Evolutionary conservation across 2,329 filamentous ascomycete species (phyloP).

Genomic region (Plenodomus lindquistii): DNA sequence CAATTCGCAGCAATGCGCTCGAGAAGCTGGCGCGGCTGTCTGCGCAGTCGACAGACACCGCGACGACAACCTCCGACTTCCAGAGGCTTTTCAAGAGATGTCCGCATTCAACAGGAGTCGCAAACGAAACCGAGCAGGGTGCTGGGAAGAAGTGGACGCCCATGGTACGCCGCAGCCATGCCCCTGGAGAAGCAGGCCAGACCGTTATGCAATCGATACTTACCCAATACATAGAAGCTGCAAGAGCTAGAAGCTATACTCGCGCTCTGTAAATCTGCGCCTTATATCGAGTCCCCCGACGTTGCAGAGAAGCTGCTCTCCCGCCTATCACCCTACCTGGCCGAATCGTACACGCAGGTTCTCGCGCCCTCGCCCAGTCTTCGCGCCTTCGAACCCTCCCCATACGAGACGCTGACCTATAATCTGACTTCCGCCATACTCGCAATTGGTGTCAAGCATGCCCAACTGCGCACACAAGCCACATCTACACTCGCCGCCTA

Average conservation of each 20-base stretch:
- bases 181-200: not conserved
- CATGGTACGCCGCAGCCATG: conserved; percentile 35
- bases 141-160: conserved; percentile 31
- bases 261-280: conserved; percentile 87
- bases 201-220: not conserved
- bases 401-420: conserved; percentile 81
- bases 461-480: conserved; percentile 67
- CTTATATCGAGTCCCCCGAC: conserved; percentile 69
- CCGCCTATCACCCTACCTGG: conserved; percentile 81
- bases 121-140: conserved; percentile 5
- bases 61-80: conserved; percentile 43
- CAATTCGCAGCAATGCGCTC: conserved; percentile 53
- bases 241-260: conserved; percentile 91
- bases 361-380: conserved; percentile 83
- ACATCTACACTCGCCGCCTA: conserved; percentile 72
- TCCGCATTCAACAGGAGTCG: conserved; percentile 16
- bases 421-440: conserved; percentile 80
- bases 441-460: conserved; percentile 75
- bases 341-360: conserved; percentile 78
- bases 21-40: conserved; percentile 56
- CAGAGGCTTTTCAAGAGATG: conserved; percentile 49
- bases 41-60: conserved; percentile 39
- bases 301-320: conserved; percentile 78
- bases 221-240: conserved; percentile 62
- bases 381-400: conserved; percentile 79